Conservation (phyloP, 495 filamentous ascomycete species). For the Gamarada debralockiae region DNA sequence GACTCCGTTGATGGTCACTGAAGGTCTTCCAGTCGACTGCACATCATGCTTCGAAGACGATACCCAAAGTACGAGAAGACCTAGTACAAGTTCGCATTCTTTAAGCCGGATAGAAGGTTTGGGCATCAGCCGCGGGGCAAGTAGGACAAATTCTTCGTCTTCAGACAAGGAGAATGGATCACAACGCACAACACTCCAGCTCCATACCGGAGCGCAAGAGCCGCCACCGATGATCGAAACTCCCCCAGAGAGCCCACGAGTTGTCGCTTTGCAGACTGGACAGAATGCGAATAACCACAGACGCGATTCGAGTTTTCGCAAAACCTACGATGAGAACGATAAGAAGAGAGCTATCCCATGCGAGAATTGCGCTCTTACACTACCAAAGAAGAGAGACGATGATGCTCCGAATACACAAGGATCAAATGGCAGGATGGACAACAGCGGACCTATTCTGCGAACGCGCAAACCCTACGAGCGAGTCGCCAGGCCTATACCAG, state of each 20-base stretch:
- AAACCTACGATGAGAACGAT: conserved; percentile 54
- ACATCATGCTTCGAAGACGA: conserved; percentile 61
- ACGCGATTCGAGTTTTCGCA: conserved; percentile 46
- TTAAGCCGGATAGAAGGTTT: conserved; percentile 13
- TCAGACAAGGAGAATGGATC: conserved; percentile 26
- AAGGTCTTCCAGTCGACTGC: conserved; percentile 77
- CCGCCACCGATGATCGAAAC: conserved; percentile 38
- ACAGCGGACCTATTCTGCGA: conserved; percentile 22
- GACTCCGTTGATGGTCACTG: conserved; percentile 92
- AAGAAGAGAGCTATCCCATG: conserved; percentile 50
- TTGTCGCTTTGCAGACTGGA: conserved; percentile 21
- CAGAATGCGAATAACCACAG: conserved; percentile 28
- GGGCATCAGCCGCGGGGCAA: background rate
- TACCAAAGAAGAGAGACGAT: conserved; percentile 47
- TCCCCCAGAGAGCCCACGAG: conserved; percentile 59
- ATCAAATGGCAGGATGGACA: background rate
- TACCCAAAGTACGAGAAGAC: conserved; percentile 11
- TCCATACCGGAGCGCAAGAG: background rate
- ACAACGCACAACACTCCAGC: background rate
- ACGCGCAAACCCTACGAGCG: conserved; percentile 24
- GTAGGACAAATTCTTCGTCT: conserved; percentile 13
- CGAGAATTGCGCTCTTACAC: conserved; percentile 58
- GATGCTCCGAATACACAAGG: conserved; percentile 3
- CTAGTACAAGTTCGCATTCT: conserved; percentile 19
- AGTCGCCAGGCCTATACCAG: conserved; percentile 4